These are phyloP conservation scores for Plantago coronopus DNA, from an alignment of 305 asterid genomes.

Conservation along the genomic window DNA sequence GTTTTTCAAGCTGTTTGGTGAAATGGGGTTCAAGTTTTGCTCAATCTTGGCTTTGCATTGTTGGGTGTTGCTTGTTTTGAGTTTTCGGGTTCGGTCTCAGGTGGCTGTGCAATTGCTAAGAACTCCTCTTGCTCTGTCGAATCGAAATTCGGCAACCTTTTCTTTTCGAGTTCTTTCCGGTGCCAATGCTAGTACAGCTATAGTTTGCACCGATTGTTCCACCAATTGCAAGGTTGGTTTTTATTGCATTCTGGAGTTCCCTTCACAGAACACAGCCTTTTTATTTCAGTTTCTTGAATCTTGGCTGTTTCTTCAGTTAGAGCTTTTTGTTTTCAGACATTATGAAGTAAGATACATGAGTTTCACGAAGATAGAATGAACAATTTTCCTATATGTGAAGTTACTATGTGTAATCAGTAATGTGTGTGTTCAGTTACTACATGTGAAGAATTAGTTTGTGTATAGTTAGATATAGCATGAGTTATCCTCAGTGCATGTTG, in stretches of 20 bases:
- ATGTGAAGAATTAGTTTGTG: no score
- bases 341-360: no score
- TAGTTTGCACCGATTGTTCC: slow-evolving; percentile 46
- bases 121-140: slow-evolving; percentile 61
- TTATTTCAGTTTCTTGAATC: neutral
- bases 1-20: slow-evolving; percentile 2
- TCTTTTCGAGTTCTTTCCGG: slow-evolving; percentile 48
- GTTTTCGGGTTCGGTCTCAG: slow-evolving; percentile 28
- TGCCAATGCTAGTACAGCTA: slow-evolving; percentile 30
- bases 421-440: neutral
- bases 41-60: slow-evolving; percentile 38
- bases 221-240: slow-evolving; percentile 73
- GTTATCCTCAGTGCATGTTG: slow-evolving; percentile 1
- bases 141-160: slow-evolving; percentile 52
- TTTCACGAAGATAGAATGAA: no score
- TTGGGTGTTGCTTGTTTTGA: slow-evolving; percentile 37
- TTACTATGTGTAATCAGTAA: neutral
- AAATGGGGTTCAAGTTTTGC: slow-evolving; percentile 36
- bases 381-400: neutral
- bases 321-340: no score
- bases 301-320: no score
- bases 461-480: neutral
- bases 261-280: slow-evolving; percentile 13
- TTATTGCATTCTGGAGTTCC: neutral
- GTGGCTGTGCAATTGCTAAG: slow-evolving; percentile 53